Evolutionary conservation across 805 yeast genomes (phyloP).

Genomic region (Ogataea polymorpha): DNA sequence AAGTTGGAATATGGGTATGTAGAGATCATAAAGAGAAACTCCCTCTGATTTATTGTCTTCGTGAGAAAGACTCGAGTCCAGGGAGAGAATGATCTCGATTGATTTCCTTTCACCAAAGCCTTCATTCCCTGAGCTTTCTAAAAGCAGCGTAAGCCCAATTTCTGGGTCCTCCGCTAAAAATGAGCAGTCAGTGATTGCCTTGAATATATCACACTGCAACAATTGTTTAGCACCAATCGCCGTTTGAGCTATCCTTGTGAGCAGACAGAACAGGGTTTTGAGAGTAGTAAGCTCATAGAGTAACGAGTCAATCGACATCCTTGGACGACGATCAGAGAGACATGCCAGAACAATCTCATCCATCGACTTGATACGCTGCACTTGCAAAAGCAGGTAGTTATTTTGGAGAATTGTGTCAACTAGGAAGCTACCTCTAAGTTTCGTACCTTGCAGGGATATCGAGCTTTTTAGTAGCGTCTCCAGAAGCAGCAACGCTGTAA

Average conservation of each 20-base stretch:
- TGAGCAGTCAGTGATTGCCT: conserved; percentile 51
- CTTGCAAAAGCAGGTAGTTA: conserved; percentile 62
- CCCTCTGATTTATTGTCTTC: conserved; percentile 15
- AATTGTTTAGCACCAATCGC: conserved; percentile 75
- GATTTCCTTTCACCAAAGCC: conserved; percentile 18
- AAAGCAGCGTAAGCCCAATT: conserved; percentile 50
- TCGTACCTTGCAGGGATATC: conserved; percentile 54
- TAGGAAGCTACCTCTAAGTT: conserved; percentile 51
- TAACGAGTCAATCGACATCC: conserved; percentile 48
- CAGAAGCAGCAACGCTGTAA: conserved; percentile 71
- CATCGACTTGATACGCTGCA: conserved; percentile 63
- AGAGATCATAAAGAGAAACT: conserved; percentile 61
- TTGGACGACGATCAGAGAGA: conserved; percentile 25
- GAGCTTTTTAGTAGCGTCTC: conserved; percentile 41
- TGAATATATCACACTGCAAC: conserved; percentile 70
- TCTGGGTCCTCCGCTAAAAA: conserved; percentile 75
- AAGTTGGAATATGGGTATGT: conserved; percentile 73
- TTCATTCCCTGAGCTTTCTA: conserved; percentile 17
- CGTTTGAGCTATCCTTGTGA: conserved; percentile 73
- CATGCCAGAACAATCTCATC: conserved; percentile 56
- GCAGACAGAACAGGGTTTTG: conserved; percentile 64
- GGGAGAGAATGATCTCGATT: conserved; percentile 44
- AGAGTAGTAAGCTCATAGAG: conserved; percentile 76
- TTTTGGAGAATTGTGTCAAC: conserved; percentile 59
- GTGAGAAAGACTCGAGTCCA: conserved; percentile 50